Base-by-base conservation (phyloP, 306 rosid species). In the Sindora glabra region DNA sequence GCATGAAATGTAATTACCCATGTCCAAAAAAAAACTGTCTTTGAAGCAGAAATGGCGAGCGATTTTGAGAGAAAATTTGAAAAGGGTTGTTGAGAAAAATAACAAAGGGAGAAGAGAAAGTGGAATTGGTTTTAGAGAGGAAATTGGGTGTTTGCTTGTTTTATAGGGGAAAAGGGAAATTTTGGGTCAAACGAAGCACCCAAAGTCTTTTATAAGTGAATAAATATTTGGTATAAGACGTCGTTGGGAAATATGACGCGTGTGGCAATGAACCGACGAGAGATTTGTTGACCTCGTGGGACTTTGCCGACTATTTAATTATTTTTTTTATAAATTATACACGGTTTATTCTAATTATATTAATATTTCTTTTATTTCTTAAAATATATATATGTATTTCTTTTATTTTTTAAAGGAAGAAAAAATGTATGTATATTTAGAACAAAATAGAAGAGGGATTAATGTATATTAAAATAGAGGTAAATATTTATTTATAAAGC, bases 1-100 rank as follows among this genome's bases (percentile, higher is more conserved):
- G 81, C 99, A 89, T 0, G 99, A 88, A 52, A 80, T 47, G 48
- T 83, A 86, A 69, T 89, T 92, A 4, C 99, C 99, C 99, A 92
- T 90, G 6, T 10, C 22, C 0, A 15, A 22, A 2, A 6, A 21
- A 15, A 11, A 23, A 25, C 0, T 29, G 2, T 4, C 5, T 9
- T 29, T 29, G 1, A 29, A 9, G 8, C 34, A 4, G 34, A 1
- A 5, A 39, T 3, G 1, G 45, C 2, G n/a, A n/a, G n/a, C 4
- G 15, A 34, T 34, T 34, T n/a, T 1, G 14, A 5, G 6, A 65
- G 29, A 21, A 11, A 48, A 17, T 4, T 10, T 11, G 1, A 53
- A 10, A 17, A 4, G 58, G 25, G 14, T 42, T 13, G 5, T 19
- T 4, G 17, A 9, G 26, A 17, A 33, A 16, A 23, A 14, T 10